phyloP scores from a whole-genome alignment of 192 early-diverging fungal species.

The Chytriomyces hyalinus region DNA sequence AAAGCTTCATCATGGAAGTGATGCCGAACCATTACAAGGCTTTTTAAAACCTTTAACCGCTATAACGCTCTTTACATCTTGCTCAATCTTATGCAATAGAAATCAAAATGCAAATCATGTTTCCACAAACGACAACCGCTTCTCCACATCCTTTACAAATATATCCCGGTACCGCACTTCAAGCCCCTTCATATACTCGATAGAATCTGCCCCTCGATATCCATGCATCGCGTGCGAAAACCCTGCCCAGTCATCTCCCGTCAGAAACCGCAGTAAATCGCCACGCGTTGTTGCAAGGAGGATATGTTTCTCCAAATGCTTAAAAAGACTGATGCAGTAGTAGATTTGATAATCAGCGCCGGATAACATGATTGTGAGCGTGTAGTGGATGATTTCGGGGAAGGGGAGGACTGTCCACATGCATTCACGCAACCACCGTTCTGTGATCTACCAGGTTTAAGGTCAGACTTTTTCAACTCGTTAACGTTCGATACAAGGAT shows the following conservation, averaged over 20 bases:
- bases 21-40: neutral
- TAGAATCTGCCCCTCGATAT: constrained; percentile 34
- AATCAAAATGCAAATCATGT: too few species aligned
- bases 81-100: too few species aligned
- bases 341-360: constrained; percentile 59
- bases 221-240: constrained; percentile 1
- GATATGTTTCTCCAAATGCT: constrained; percentile 39
- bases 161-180: constrained; percentile 41
- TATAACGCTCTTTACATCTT: too few species aligned
- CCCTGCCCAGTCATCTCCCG: constrained; percentile 16
- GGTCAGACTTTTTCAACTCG: neutral
- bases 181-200: constrained; percentile 51
- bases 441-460: constrained; percentile 37
- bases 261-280: constrained; percentile 45
- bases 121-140: neutral
- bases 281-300: constrained; percentile 47
- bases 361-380: constrained; percentile 30
- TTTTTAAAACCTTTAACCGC: neutral
- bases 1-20: constrained; percentile 13
- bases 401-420: constrained; percentile 59
- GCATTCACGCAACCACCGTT: constrained; percentile 56
- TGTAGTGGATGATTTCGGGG: constrained; percentile 46
- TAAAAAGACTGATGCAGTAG: constrained; percentile 52
- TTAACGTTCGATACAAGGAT: neutral
- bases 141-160: constrained; percentile 41